phyloP scores from a whole-genome alignment of 2,329 filamentous ascomycete species.

The Zelopaecilomyces penicillatus region DNA sequence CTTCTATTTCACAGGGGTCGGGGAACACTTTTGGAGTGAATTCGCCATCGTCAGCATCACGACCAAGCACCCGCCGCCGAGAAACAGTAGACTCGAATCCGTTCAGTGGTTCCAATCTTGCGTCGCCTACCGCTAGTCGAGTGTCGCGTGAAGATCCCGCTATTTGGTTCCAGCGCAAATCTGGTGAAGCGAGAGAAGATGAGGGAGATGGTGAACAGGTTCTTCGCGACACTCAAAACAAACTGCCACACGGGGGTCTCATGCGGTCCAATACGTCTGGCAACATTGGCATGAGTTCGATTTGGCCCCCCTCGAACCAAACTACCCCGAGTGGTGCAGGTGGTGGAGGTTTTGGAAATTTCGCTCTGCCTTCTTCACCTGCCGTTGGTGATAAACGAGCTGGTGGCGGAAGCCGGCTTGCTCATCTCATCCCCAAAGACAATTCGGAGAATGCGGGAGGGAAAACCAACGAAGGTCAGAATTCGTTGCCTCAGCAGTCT shows the following conservation, averaged over 20 bases:
- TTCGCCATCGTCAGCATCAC: conserved; percentile 62
- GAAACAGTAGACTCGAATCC: conserved; percentile 69
- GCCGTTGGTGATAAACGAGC: conserved; percentile 65
- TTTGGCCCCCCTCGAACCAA: conserved; percentile 40
- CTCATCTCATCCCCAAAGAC: conserved; percentile 75
- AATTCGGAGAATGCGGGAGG: conserved; percentile 54
- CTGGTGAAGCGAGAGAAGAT: conserved; percentile 43
- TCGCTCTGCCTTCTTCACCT: conserved; percentile 57
- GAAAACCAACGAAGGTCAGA: conserved; percentile 42
- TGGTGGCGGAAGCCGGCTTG: conserved; percentile 74
- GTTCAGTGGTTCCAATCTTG: conserved; percentile 41
- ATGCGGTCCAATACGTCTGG: conserved; percentile 48
- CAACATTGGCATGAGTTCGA: conserved; percentile 35
- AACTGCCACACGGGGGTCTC: conserved; percentile 35
- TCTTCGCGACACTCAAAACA: conserved; percentile 23
- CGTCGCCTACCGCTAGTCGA: conserved; percentile 50
- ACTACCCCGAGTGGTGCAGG: conserved; percentile 56
- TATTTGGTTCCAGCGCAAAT: conserved; percentile 50
- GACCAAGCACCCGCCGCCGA: conserved; percentile 70
- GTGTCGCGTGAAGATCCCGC: conserved; percentile 55
- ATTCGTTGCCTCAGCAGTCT: conserved; percentile 32
- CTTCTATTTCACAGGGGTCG: conserved; percentile 67
- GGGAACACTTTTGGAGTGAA: conserved; percentile 58
- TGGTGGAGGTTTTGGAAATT: conserved; percentile 80
- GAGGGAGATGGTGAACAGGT: conserved; percentile 41